phyloP scores from a whole-genome alignment of 148 eudicot species.

The Rhododendron mucronatum region DNA sequence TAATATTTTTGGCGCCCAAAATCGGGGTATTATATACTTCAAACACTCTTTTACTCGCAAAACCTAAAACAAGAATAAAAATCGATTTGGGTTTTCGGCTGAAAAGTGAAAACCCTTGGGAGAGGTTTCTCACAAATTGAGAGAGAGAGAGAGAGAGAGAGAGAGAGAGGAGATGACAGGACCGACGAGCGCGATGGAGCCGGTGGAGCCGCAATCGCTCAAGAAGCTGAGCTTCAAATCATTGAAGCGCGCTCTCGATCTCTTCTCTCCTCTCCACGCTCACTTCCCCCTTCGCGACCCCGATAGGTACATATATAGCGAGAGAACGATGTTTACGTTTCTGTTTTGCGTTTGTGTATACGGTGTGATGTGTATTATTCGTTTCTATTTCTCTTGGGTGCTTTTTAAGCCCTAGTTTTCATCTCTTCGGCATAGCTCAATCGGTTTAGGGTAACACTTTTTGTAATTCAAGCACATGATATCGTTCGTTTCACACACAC shows the following conservation, averaged over 20 bases:
- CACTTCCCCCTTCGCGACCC: slow-evolving; percentile 72
- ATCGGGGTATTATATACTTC: too few relatives aligned
- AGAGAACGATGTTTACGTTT: neutral
- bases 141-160: too few relatives aligned
- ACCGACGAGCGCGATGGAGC: slow-evolving; percentile 31
- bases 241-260: slow-evolving; percentile 71
- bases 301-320: slow-evolving; percentile 34
- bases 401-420: neutral
- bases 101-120: too few relatives aligned
- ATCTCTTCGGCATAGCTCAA: neutral
- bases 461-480: neutral
- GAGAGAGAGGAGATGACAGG: slow-evolving; percentile 8
- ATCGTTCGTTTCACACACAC: too few relatives aligned
- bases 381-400: neutral
- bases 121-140: too few relatives aligned
- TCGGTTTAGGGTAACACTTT: neutral
- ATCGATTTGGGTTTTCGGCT: too few relatives aligned
- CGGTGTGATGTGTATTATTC: neutral
- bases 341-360: neutral
- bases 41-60: too few relatives aligned
- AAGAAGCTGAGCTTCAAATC: slow-evolving; percentile 80
- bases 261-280: slow-evolving; percentile 71
- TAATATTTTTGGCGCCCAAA: too few relatives aligned
- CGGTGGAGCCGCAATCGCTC: slow-evolving; percentile 78
- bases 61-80: too few relatives aligned